Evolutionary conservation across 768 basidiomycete genomes (phyloP).

Genomic region (Tulasnella sp.): DNA sequence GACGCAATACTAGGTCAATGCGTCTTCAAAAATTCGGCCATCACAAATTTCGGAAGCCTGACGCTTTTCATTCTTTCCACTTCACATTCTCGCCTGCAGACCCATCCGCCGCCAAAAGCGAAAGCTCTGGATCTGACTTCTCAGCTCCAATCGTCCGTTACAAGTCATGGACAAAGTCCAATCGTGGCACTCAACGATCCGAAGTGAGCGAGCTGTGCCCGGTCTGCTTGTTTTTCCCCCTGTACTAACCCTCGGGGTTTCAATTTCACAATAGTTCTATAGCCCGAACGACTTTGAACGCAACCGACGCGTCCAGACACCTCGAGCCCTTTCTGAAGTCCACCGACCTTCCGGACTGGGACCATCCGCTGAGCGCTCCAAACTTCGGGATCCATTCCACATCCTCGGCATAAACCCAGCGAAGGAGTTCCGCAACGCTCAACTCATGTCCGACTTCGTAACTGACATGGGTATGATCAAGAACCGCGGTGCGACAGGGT

Average conservation of each 20-base stretch:
- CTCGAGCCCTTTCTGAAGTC: neutral
- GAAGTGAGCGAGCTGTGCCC: neutral
- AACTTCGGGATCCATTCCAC: slow-evolving; percentile 53
- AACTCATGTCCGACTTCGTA: slow-evolving; percentile 45
- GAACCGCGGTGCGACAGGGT: slow-evolving; percentile 50
- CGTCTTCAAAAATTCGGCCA: neutral
- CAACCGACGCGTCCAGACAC: neutral
- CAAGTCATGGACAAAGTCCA: neutral
- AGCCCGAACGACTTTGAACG: slow-evolving; percentile 12
- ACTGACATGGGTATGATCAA: slow-evolving; percentile 74
- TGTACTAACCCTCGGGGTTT: slow-evolving; percentile 1
- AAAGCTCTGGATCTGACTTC: neutral
- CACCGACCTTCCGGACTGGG: slow-evolving; percentile 36
- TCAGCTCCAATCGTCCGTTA: neutral
- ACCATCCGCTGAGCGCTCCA: slow-evolving; percentile 44
- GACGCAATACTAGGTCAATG: neutral
- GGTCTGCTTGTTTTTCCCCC: neutral
- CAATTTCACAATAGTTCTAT: slow-evolving; percentile 9
- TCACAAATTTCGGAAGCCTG: neutral
- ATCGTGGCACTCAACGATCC: neutral
- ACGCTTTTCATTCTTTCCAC: neutral
- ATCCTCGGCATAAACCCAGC: slow-evolving; percentile 65
- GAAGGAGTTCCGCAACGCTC: slow-evolving; percentile 49
- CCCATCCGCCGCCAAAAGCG: neutral
- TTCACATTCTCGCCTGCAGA: neutral